Percentiles rank a stretch among this genome's conserved stretches.
These are phyloP conservation scores for Neltuma alba DNA, from an alignment of 306 rosid genomes.

Conservation along the genomic window DNA sequence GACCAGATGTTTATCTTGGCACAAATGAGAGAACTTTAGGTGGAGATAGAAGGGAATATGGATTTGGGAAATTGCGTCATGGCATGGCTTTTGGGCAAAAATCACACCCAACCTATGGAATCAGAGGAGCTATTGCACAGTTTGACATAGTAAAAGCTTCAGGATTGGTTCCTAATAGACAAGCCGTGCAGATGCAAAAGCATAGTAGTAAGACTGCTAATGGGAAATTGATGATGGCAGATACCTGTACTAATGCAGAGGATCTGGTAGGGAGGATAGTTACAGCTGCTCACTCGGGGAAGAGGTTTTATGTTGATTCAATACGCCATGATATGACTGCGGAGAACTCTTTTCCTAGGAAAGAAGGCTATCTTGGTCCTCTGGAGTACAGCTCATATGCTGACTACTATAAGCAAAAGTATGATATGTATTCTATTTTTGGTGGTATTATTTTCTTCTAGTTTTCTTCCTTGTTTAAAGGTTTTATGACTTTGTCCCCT, in stretches of 20 bases:
- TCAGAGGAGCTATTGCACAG: conserved; percentile 98
- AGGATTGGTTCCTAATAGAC: conserved; percentile 81
- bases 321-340: conserved; percentile 90
- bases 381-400: conserved; percentile 98
- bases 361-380: conserved; percentile 99
- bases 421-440: conserved; percentile 44
- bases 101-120: conserved; percentile 97
- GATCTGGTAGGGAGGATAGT: conserved; percentile 87
- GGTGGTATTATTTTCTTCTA: conserved; percentile 24
- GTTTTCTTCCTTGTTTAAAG: conserved; percentile 20
- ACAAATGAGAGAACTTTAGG: conserved; percentile 98
- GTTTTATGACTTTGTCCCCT: conserved; percentile 14
- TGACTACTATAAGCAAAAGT: conserved; percentile 98
- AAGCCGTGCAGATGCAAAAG: conserved; percentile 51
- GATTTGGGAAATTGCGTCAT: conserved; percentile 90
- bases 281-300: conserved; percentile 99
- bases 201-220: conserved; percentile 42
- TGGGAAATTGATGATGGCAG: conserved; percentile 89
- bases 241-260: conserved; percentile 66
- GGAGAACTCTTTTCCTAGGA: conserved; percentile 92
- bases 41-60: conserved; percentile 98
- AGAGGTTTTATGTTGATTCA: conserved; percentile 97
- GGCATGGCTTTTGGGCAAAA: conserved; percentile 97
- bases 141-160: conserved; percentile 97
- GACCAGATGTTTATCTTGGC: conserved; percentile 99